Conservation (phyloP, 495 filamentous ascomycete species). For the Xylaria flabelliformis region DNA sequence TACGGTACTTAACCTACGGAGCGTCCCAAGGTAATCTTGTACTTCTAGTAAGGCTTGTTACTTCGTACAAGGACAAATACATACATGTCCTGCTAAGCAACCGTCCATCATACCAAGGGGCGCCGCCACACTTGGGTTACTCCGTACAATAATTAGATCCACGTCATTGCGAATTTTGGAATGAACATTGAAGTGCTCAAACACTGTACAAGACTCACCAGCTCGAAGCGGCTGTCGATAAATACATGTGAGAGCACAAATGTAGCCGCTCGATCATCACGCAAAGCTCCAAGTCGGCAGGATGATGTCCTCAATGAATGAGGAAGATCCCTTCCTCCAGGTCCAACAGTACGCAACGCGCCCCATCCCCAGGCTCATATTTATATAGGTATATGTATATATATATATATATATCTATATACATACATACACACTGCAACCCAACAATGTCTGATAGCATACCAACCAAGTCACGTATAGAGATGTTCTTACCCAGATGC, state of each 20-base stretch:
- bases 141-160: background rate
- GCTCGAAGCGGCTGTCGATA: background rate
- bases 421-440: too few relatives aligned
- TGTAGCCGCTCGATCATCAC: constrained; percentile 41
- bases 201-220: background rate
- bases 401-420: too few relatives aligned
- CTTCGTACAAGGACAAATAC: too few relatives aligned
- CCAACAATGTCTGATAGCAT: background rate
- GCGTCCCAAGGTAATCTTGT: too few relatives aligned
- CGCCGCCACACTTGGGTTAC: too few relatives aligned
- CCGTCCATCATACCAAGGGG: too few relatives aligned
- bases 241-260: constrained; percentile 24
- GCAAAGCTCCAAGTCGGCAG: constrained; percentile 44
- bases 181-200: background rate
- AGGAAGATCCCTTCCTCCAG: constrained; percentile 90
- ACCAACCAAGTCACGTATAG: constrained; percentile 49
- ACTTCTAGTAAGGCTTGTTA: too few relatives aligned
- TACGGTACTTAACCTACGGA: too few relatives aligned
- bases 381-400: too few relatives aligned
- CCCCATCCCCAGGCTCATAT: background rate
- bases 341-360: constrained; percentile 72
- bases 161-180: constrained; percentile 19
- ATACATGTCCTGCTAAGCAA: too few relatives aligned
- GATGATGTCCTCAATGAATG: constrained; percentile 75
- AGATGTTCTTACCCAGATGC: constrained; percentile 84